phyloP scores from a whole-genome alignment of 805 yeast species.

The Candida maris region DNA sequence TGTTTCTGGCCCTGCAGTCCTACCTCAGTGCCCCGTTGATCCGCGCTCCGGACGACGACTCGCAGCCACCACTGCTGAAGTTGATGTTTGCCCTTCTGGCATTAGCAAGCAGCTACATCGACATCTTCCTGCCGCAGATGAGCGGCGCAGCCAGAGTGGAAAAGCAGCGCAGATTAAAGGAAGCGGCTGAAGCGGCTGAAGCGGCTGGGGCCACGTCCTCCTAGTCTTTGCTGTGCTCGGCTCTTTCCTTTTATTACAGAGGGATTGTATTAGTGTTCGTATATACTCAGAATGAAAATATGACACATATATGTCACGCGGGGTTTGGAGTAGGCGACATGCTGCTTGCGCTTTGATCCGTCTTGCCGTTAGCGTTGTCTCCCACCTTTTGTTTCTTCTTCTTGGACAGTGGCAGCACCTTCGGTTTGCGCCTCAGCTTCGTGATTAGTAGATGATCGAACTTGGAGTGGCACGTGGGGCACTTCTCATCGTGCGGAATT shows the following conservation, averaged over 20 bases:
- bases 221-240: constrained; percentile 3
- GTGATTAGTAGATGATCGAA: constrained; percentile 65
- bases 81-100: constrained; percentile 46
- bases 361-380: constrained; percentile 1
- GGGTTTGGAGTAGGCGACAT: constrained; percentile 1
- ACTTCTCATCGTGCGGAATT: constrained; percentile 61
- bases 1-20: constrained; percentile 49
- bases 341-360: constrained; percentile 4
- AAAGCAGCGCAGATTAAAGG: constrained; percentile 3
- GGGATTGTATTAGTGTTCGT: no score
- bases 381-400: constrained; percentile 22
- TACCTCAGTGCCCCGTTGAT: constrained; percentile 39
- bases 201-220: constrained; percentile 4
- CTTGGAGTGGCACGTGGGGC: constrained; percentile 83
- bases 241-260: no score
- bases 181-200: neutral
- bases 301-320: no score
- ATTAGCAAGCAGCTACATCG: constrained; percentile 48
- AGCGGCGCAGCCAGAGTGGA: constrained; percentile 31
- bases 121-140: constrained; percentile 45
- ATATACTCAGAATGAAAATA: no score
- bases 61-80: constrained; percentile 46
- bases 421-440: constrained; percentile 57
- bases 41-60: constrained; percentile 27
- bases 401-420: constrained; percentile 29